phyloP scores from a whole-genome alignment of 352 stramenopile genomes.

The Phytophthora macrochlamydospora region DNA sequence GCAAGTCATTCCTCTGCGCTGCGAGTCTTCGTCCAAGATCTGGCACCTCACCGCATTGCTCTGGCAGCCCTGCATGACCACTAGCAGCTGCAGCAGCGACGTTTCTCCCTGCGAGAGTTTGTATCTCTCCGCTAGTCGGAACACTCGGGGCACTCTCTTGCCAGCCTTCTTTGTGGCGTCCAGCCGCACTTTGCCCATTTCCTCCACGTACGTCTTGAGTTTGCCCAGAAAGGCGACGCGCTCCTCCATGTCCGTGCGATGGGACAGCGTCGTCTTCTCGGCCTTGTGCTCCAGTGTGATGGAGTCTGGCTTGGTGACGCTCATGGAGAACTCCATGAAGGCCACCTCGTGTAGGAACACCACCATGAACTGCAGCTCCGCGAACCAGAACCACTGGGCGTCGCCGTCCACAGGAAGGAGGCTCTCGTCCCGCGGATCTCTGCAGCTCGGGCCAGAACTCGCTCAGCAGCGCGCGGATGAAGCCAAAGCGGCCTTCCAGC shows the following conservation, averaged over 20 bases:
- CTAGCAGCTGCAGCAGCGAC: constrained; percentile 80
- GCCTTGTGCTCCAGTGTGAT: constrained; percentile 40
- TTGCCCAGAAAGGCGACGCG: constrained; percentile 69
- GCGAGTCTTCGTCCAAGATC: constrained; percentile 84
- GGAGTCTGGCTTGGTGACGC: constrained; percentile 80
- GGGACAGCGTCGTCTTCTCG: constrained; percentile 60
- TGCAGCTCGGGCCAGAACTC: constrained; percentile 78
- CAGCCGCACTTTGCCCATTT: constrained; percentile 60
- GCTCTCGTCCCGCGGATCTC: constrained; percentile 41
- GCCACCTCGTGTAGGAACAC: constrained; percentile 86
- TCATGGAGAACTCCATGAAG: constrained; percentile 88
- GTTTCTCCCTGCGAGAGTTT: constrained; percentile 75
- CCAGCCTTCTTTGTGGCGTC: constrained; percentile 41
- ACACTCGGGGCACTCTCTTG: constrained; percentile 60
- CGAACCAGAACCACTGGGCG: constrained; percentile 83
- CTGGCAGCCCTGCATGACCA: constrained; percentile 85
- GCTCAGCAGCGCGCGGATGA: constrained; percentile 64
- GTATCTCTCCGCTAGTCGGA: constrained; percentile 79
- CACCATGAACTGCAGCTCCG: constrained; percentile 81
- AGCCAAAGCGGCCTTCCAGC: constrained; percentile 50
- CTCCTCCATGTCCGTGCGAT: constrained; percentile 81
- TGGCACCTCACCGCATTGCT: constrained; percentile 85
- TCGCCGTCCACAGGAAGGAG: constrained; percentile 50
- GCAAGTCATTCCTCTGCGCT: constrained; percentile 75
- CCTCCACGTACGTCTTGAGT: constrained; percentile 65